A percentile compares a stretch with the other conserved stretches of the same genome.
Conservation (phyloP, 305 asterid genomes). For the Solanum hybrid region DNA sequence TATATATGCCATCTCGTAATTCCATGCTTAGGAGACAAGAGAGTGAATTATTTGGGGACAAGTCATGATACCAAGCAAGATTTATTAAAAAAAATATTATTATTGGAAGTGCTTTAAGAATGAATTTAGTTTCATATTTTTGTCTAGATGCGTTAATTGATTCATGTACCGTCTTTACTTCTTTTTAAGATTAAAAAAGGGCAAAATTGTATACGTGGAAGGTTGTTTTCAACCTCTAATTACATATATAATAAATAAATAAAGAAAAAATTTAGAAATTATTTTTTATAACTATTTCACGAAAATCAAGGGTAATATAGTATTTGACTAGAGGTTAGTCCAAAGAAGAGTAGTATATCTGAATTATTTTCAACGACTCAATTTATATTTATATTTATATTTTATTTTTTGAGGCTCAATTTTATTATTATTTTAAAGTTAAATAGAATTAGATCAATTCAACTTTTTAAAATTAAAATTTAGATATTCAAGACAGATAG, state of each 20-base stretch:
- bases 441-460: too few relatives aligned
- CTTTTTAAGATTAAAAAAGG: background rate
- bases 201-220: background rate
- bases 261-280: background rate
- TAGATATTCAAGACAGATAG: background rate
- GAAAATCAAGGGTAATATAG: background rate
- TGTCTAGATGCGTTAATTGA: background rate
- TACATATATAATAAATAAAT: background rate
- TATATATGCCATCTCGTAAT: too few relatives aligned
- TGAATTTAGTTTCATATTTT: background rate
- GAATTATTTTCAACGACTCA: too few relatives aligned
- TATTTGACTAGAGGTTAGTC: background rate
- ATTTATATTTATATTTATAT: too few relatives aligned
- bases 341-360: background rate
- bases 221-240: background rate
- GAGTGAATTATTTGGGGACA: background rate
- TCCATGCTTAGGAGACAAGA: background rate
- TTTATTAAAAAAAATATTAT: background rate
- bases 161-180: background rate
- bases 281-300: background rate
- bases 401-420: too few relatives aligned
- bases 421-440: too few relatives aligned
- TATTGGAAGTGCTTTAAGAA: background rate
- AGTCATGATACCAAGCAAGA: background rate
- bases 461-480: background rate